Percentiles rank a stretch among this genome's conserved stretches.
These are phyloP conservation scores for Alternaria gansuensis DNA, from an alignment of 2,329 filamentous ascomycete species.

Conservation along the genomic window DNA sequence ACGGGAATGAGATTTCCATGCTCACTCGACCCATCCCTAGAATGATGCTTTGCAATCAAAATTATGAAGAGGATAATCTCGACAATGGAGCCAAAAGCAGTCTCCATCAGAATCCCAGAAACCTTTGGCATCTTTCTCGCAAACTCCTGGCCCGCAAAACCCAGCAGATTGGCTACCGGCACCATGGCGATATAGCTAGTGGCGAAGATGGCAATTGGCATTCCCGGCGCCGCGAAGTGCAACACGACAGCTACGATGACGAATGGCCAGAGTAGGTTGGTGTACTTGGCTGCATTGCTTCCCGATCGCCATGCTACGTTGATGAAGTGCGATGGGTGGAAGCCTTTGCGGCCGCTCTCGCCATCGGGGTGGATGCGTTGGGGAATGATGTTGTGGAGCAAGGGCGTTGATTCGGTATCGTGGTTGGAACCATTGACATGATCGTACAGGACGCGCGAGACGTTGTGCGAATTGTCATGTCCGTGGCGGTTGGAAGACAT, in stretches of 20 bases:
- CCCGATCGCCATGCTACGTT: conserved; percentile 71
- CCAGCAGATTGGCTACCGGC: conserved; percentile 77
- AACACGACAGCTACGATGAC: conserved; percentile 74
- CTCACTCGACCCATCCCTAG: conserved; percentile 54
- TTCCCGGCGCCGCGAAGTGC: conserved; percentile 61
- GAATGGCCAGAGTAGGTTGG: conserved; percentile 78
- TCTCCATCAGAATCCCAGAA: conserved; percentile 68
- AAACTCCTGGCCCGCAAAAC: conserved; percentile 76
- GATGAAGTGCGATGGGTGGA: conserved; percentile 70
- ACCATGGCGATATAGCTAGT: conserved; percentile 80
- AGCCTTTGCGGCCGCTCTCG: conserved; percentile 72
- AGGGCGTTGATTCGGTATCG: conserved; percentile 40
- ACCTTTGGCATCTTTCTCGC: conserved; percentile 80
- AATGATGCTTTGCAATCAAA: conserved; percentile 64
- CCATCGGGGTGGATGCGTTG: conserved; percentile 60
- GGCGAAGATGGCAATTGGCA: conserved; percentile 70
- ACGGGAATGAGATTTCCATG: conserved; percentile 63
- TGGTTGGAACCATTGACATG: conserved; percentile 26
- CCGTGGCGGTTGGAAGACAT: conserved; percentile 21
- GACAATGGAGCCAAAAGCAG: conserved; percentile 73
- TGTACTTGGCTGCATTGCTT: conserved; percentile 68
- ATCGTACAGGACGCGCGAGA: conserved; percentile 21
- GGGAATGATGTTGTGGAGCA: conserved; percentile 44
- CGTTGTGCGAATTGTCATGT: conserved; percentile 22
- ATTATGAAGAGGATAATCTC: conserved; percentile 87